A percentile compares a stretch with the other conserved stretches of the same genome.
phyloP scores from a whole-genome alignment of 2,329 filamentous ascomycete species.

The Cladosporium sp. region DNA sequence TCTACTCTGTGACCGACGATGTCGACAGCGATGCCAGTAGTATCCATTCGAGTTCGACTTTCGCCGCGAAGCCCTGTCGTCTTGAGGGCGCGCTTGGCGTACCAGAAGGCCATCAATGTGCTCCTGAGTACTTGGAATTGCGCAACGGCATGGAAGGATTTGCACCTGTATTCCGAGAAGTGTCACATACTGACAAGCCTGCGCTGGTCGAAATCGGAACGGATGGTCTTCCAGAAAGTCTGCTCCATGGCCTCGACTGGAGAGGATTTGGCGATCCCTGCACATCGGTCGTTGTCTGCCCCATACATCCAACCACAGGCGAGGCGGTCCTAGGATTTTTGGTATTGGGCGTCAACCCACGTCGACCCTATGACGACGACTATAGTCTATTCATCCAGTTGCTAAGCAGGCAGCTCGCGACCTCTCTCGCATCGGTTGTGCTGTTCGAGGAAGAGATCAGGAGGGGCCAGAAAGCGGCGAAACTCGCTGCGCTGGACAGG shows the following conservation, averaged over 20 bases:
- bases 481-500: slow-evolving; percentile 72
- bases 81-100: slow-evolving; percentile 74
- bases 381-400: slow-evolving; percentile 77
- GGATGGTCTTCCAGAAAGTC: slow-evolving; percentile 63
- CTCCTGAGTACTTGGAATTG: slow-evolving; percentile 66
- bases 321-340: slow-evolving; percentile 77
- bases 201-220: slow-evolving; percentile 67
- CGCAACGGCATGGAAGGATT: slow-evolving; percentile 71
- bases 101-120: slow-evolving; percentile 62
- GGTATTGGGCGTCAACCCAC: slow-evolving; percentile 75
- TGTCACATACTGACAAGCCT: slow-evolving; percentile 68
- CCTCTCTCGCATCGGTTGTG: slow-evolving; percentile 78
- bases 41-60: slow-evolving; percentile 66
- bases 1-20: slow-evolving; percentile 76
- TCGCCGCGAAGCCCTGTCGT: slow-evolving; percentile 64
- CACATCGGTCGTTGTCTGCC: slow-evolving; percentile 71
- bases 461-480: slow-evolving; percentile 71
- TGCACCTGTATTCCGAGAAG: slow-evolving; percentile 72
- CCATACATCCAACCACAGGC: slow-evolving; percentile 74
- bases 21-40: slow-evolving; percentile 71
- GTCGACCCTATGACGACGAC: slow-evolving; percentile 77
- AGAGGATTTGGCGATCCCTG: slow-evolving; percentile 72
- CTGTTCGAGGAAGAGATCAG: slow-evolving; percentile 82
- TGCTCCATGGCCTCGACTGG: slow-evolving; percentile 69
- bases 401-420: slow-evolving; percentile 73